Percentiles rank a stretch among this genome's conserved stretches.
Conservation (phyloP, 495 filamentous ascomycete genomes). For the Aspergillus diversus region DNA sequence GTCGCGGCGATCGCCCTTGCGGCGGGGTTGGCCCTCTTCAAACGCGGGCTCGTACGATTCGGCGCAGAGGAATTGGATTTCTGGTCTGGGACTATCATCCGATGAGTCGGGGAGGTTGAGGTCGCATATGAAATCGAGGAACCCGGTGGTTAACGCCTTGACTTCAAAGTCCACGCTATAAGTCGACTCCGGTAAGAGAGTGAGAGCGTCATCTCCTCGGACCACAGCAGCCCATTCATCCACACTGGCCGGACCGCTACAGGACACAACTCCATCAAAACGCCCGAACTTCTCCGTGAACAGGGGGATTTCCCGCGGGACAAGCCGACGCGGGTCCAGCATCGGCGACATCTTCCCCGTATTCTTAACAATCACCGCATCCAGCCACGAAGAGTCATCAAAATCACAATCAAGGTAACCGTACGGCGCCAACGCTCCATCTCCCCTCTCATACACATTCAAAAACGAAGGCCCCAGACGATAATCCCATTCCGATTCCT, state of each 20-base stretch:
- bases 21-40: conserved; percentile 25
- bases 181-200: too few species aligned
- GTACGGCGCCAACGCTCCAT: conserved; percentile 12
- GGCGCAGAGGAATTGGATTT: conserved; percentile 24
- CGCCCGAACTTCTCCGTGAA: conserved; percentile 20
- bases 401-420: conserved; percentile 24
- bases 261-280: conserved; percentile 2
- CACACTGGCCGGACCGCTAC: too few species aligned
- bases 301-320: conserved; percentile 24
- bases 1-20: conserved; percentile 24
- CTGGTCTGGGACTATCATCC: conserved; percentile 19
- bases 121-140: conserved; percentile 18
- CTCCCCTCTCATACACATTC: conserved; percentile 26
- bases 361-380: conserved; percentile 19
- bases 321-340: conserved; percentile 26
- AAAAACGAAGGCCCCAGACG: conserved; percentile 33
- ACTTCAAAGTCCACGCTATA: conserved; percentile 3
- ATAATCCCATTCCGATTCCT: conserved; percentile 28
- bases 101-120: not conserved
- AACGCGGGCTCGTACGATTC: conserved; percentile 33
- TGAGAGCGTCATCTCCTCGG: too few species aligned
- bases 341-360: conserved; percentile 33
- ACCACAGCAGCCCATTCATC: too few species aligned
- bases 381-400: conserved; percentile 27
- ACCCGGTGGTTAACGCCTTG: conserved; percentile 26